Evolutionary conservation across 352 stramenopile species (phyloP).

Genomic region (Globisporangium megalacanthum): DNA sequence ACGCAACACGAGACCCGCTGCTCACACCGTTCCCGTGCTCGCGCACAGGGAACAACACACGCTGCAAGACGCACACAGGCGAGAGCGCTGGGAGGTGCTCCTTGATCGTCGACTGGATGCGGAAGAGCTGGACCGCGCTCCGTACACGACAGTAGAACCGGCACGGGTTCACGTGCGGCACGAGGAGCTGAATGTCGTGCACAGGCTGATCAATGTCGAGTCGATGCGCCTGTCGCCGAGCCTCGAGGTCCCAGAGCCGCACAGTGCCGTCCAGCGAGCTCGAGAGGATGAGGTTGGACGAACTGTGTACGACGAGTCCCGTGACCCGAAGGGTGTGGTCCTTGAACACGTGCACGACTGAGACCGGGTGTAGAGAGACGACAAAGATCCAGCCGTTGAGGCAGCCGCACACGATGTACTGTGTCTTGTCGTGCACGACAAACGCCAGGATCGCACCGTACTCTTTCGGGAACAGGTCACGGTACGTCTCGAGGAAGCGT

Average conservation of each 20-base stretch:
- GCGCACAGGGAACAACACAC: slow-evolving; percentile 28
- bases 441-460: slow-evolving; percentile 60
- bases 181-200: slow-evolving; percentile 37
- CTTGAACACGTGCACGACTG: slow-evolving; percentile 60
- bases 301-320: slow-evolving; percentile 37
- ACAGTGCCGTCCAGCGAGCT: slow-evolving; percentile 68
- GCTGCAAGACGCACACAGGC: slow-evolving; percentile 50
- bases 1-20: too few species aligned
- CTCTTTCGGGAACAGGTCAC: slow-evolving; percentile 42
- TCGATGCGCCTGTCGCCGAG: slow-evolving; percentile 52
- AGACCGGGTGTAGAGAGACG: slow-evolving; percentile 48
- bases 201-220: slow-evolving; percentile 46
- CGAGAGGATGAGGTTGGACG: slow-evolving; percentile 55
- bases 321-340: slow-evolving; percentile 61
- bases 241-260: slow-evolving; percentile 63
- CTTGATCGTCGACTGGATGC: slow-evolving; percentile 64
- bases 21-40: not conserved
- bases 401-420: slow-evolving; percentile 61
- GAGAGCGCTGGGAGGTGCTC: slow-evolving; percentile 56
- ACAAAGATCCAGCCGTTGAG: slow-evolving; percentile 50
- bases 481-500: slow-evolving; percentile 40
- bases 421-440: slow-evolving; percentile 56
- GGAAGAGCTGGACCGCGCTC: slow-evolving; percentile 46
- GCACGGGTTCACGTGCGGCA: slow-evolving; percentile 25
- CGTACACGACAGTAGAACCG: slow-evolving; percentile 61